Evolutionary conservation across 2,329 filamentous ascomycete genomes (phyloP).

Genomic region (Diplodia scrobiculata): DNA sequence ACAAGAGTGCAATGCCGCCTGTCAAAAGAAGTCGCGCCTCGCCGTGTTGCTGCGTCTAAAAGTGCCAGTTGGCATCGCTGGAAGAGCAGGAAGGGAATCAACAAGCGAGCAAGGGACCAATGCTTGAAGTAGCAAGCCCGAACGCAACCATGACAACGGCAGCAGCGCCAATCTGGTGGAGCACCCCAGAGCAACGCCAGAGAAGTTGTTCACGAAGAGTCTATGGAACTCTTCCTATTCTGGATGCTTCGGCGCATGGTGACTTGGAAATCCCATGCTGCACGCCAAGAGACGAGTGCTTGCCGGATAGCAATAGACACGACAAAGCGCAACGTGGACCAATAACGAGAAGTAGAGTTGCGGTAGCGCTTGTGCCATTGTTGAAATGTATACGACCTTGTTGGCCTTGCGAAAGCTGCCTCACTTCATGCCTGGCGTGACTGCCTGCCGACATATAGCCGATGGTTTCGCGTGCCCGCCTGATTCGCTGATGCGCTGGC

Average conservation of each 20-base stretch:
- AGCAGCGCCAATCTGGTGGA: not conserved
- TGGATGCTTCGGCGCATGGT: not conserved
- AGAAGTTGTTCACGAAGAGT: not conserved
- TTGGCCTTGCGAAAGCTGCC: not conserved
- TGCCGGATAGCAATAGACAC: not conserved
- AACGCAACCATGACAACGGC: not conserved
- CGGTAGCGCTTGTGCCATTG: not conserved
- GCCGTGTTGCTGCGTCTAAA: not conserved
- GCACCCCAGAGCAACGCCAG: not conserved
- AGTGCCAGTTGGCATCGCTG: not conserved
- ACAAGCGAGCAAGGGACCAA: not conserved
- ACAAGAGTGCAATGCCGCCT: not conserved
- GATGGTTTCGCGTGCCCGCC: not conserved
- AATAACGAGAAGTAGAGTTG: not conserved
- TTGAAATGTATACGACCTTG: not conserved
- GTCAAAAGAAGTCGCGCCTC: not conserved
- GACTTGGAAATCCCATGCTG: not conserved
- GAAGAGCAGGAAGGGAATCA: not conserved
- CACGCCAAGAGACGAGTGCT: not conserved
- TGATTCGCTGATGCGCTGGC: not conserved
- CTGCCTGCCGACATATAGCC: not conserved
- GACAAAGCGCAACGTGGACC: not conserved
- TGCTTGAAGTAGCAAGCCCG: not conserved
- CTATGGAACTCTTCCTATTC: not conserved
- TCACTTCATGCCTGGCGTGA: not conserved